Percentiles rank a stretch among this genome's conserved stretches.
Conservation (phyloP, 1,284 basidiomycete genomes). For the Malassezia brasiliensis region DNA sequence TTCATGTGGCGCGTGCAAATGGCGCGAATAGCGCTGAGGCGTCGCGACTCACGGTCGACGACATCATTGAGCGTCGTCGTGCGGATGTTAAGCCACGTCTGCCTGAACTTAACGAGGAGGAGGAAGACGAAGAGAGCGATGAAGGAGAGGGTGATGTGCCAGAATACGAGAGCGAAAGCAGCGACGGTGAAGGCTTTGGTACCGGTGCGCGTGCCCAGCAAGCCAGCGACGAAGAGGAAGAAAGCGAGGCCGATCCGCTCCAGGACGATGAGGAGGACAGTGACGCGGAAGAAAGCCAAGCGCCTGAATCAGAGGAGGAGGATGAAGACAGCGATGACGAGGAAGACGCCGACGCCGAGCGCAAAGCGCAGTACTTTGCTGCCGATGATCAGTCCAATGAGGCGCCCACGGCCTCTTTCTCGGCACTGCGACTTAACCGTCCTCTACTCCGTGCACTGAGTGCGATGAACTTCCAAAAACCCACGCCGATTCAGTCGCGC, state of each 20-base stretch:
- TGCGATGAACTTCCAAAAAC: conserved; percentile 67
- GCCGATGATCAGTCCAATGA: conserved; percentile 16
- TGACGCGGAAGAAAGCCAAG: conserved; percentile 14
- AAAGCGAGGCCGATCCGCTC: conserved; percentile 47
- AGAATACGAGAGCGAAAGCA: conserved; percentile 24
- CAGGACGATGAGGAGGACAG: conserved; percentile 26
- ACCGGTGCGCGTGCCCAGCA: conserved; percentile 14
- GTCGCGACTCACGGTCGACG: conserved; percentile 37
- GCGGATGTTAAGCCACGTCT: conserved; percentile 13
- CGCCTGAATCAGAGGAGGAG: conserved; percentile 16
- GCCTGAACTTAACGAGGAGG: conserved; percentile 11
- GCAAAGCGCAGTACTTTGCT: conserved; percentile 45
- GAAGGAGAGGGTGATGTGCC: conserved; percentile 22
- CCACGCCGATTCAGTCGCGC: conserved; percentile 67
- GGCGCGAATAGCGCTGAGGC: conserved; percentile 18
- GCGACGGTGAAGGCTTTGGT: conserved; percentile 52
- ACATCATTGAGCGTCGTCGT: conserved; percentile 43
- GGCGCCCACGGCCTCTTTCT: conserved; percentile 54
- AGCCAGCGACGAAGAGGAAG: conserved; percentile 38
- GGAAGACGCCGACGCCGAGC: conserved; percentile 5
- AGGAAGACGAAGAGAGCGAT: conserved; percentile 17
- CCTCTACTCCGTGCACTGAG: conserved; percentile 77
- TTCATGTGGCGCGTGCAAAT: conserved; percentile 28
- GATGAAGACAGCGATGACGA: conserved; percentile 17
- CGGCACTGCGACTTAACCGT: conserved; percentile 77